Percentiles rank a stretch among this genome's conserved stretches.
phyloP scores from a whole-genome alignment of 2,329 filamentous ascomycete genomes.

The Curvularia sp. region DNA sequence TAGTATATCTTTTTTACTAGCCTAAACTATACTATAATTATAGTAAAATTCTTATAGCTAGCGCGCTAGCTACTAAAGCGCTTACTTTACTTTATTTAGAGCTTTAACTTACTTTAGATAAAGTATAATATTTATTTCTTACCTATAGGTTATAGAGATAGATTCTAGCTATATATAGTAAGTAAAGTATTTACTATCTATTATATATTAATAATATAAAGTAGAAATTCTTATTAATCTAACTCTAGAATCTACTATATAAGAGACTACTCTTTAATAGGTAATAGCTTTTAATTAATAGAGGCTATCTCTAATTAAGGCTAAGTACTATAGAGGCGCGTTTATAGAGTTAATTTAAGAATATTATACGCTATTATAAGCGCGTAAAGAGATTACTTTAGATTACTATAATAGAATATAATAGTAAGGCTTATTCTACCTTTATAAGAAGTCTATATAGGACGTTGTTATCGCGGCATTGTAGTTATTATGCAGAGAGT shows the following conservation, averaged over 20 bases:
- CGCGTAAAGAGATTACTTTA: background rate
- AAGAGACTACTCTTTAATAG: background rate
- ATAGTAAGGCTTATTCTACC: slow-evolving; percentile 1
- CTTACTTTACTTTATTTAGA: too few relatives aligned
- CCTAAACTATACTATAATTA: too few relatives aligned
- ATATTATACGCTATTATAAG: background rate
- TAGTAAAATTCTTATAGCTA: too few relatives aligned
- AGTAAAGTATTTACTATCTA: too few relatives aligned
- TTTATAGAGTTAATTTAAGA: background rate
- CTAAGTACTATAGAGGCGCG: background rate
- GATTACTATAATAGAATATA: background rate
- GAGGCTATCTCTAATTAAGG: background rate
- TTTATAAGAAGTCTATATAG: slow-evolving; percentile 1
- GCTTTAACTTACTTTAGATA: too few relatives aligned
- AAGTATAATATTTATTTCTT: too few relatives aligned
- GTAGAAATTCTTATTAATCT: background rate
- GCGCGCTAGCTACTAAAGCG: too few relatives aligned
- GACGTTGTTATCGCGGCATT: background rate
- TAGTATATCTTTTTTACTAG: too few relatives aligned
- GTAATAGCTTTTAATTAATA: background rate
- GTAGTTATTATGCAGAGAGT: background rate
- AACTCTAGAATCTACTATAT: background rate
- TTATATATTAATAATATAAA: background rate
- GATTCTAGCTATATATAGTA: too few relatives aligned
- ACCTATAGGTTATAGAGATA: too few relatives aligned